Base-by-base conservation (phyloP, 257 asterid species). In the Galeopsis tetrahit region DNA sequence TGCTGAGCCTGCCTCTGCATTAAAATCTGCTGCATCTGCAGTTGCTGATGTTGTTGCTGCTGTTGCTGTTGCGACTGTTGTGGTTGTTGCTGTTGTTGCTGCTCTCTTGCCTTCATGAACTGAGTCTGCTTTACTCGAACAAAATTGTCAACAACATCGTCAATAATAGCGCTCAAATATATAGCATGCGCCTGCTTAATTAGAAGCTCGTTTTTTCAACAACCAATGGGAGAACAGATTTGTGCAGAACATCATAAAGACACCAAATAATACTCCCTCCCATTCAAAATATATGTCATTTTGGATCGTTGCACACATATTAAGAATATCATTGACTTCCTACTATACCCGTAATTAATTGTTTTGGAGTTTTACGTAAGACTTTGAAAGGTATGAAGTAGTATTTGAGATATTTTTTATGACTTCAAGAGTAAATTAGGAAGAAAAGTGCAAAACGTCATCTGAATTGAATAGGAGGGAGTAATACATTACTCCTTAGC, bases 71-170 rank as follows among this genome's bases (percentile, higher is more conserved):
- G 96, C 0, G 85, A 84, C 46, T 85, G 96, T 7, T 83, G 90
- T 36, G 84, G 83, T 61, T 84, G 97, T 35, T 81, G 96, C 0
- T 88, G 92, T 34, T 88, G 98, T 67, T 94, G 99, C 69, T 93
- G 96, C 82, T 95, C 99, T 78, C 98, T 88, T 36, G 96, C 88
- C 82, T 92, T 95, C 86, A 92, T 88, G 75, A 86, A 66, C 75
- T 95, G 99, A 68, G 98, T 86, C 99, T 95, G 88, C 82, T 77
- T 59, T 69, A 39, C 46, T 44, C 74, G 58, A 49, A 59, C 53
- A 21, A 53, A 60, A 74, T 51, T 63, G 48, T 9, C n/a, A 5
- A 35, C 6, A 39, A 8, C 68, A 63, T 15, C 7, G 61, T 55
- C 68, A 21, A 49, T 11, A 70, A 13, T 10, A 8, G 44, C 32